phyloP scores from a whole-genome alignment of 106 monocot genomes.

The Agapanthus africanus region DNA sequence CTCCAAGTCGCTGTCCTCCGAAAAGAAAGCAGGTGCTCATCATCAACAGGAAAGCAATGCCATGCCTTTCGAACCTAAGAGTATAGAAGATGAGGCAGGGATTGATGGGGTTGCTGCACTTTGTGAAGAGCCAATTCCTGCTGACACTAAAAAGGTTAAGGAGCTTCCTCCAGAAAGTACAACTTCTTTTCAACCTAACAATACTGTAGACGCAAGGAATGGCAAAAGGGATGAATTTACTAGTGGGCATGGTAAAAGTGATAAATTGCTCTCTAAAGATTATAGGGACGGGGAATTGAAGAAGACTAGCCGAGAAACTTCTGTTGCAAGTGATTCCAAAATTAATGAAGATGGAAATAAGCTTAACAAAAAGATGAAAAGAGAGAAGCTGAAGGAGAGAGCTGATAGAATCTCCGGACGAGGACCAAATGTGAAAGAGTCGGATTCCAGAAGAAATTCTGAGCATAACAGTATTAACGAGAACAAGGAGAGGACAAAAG shows the following conservation, averaged over 20 bases:
- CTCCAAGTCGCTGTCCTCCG: conserved; percentile 4
- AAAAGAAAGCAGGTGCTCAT: too few species aligned
- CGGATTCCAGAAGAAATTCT: conserved; percentile 31
- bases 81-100: neutral
- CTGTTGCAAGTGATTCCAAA: conserved; percentile 12
- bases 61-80: conserved; percentile 11
- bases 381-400: conserved; percentile 29
- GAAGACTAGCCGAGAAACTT: conserved; percentile 12
- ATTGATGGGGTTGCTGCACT: neutral
- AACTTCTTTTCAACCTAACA: conserved; percentile 7
- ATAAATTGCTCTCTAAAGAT: conserved; percentile 4
- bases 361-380: conserved; percentile 27
- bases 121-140: conserved; percentile 6
- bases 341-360: conserved; percentile 20
- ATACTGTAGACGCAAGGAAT: neutral
- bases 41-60: neutral
- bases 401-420: conserved; percentile 16
- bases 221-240: conserved; percentile 4
- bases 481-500: conserved; percentile 27
- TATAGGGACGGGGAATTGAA: conserved; percentile 7
- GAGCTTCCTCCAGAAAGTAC: conserved; percentile 13
- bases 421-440: conserved; percentile 17
- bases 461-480: conserved; percentile 23
- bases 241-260: conserved; percentile 11
- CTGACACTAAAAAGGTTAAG: neutral